Evolutionary conservation across 2,329 filamentous ascomycete genomes (phyloP), one percentile per base, ranked within the genome.

Genomic region (Aspergillus sp.): DNA sequence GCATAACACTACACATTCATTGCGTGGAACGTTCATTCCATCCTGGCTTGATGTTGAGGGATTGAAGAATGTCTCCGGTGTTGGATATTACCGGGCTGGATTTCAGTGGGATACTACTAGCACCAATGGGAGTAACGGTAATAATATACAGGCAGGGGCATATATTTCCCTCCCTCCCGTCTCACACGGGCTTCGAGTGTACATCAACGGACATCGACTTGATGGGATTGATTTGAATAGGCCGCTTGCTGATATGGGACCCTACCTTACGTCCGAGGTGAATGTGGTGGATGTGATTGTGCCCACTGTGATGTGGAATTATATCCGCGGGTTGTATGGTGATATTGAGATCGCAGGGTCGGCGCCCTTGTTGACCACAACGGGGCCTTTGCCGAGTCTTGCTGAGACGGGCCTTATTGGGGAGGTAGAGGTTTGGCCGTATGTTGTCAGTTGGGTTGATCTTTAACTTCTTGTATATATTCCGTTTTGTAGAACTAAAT

Each of bases 41-140:
- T 51, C 35, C 2, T 51, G 48, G 48, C 7, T n/a, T 6, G 48
- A 51, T 14, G 43, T 51, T 15, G 35, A 21, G 0, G 8, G 8
- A 2, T 12, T 51, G 2, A 6, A 4, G 2, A 51, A 51, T 8
- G 35, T 14, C 4, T 41, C 48, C 14, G 48, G 48, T 11, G 6
- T 41, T 14, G 65, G 63, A 3, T 67, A 66, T 31, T 63, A 65
- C 37, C 57, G 43, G 2, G 64, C 55, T 3, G 58, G n/a, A 1
- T 59, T 66, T 17, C 52, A 21, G 5, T 64, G 61, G 63, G 55
- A 59, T 9, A 53, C 55, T 3, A 11, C n/a, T 6, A 3, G 3
- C 8, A 44, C 3, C 2, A 6, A 23, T 12, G 19, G 7, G 4
- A 52, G 43, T 5, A 1, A 14, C 15, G 33, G n/a, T 17, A 49